Conservation (phyloP, 768 basidiomycete genomes). For the Panellus pusillus region DNA sequence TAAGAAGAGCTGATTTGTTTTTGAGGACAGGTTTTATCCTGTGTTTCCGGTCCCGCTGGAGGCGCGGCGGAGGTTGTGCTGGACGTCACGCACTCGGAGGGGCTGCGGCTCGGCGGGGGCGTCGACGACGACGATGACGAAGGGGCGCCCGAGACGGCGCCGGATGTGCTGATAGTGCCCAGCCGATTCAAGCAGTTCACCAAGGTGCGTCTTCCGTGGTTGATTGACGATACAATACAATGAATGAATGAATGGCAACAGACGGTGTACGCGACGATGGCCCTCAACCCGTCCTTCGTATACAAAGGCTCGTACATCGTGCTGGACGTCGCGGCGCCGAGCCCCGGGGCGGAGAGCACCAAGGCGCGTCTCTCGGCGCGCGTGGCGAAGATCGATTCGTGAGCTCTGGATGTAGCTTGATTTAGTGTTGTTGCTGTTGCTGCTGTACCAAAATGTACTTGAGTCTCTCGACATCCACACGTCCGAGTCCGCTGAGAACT, state of each 20-base stretch:
- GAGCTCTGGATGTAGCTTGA: background rate
- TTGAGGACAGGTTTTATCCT: conserved; percentile 79
- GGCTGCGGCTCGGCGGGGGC: conserved; percentile 33
- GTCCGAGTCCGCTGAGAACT: too few relatives aligned
- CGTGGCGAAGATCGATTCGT: background rate
- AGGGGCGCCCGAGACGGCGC: conserved; percentile 49
- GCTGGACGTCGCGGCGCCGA: conserved; percentile 35
- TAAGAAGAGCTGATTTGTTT: background rate
- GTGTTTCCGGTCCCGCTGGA: conserved; percentile 85
- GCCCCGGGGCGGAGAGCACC: background rate
- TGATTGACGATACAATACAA: too few relatives aligned
- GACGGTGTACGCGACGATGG: conserved; percentile 73
- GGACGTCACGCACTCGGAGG: conserved; percentile 75
- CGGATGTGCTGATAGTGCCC: conserved; percentile 85
- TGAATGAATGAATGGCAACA: conserved; percentile 27
- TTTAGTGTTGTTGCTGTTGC: too few relatives aligned
- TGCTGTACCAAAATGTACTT: background rate
- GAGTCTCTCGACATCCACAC: background rate
- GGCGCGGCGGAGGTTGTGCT: conserved; percentile 82
- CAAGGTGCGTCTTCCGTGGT: conserved; percentile 54
- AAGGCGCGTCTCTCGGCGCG: conserved; percentile 6
- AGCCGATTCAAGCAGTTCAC: conserved; percentile 88
- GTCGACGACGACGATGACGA: conserved; percentile 32
- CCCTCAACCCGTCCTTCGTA: conserved; percentile 87
- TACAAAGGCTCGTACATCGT: conserved; percentile 58